These are phyloP conservation scores for Parsonsia alboflavescens DNA, from an alignment of 257 asterid species.

Conservation along the genomic window DNA sequence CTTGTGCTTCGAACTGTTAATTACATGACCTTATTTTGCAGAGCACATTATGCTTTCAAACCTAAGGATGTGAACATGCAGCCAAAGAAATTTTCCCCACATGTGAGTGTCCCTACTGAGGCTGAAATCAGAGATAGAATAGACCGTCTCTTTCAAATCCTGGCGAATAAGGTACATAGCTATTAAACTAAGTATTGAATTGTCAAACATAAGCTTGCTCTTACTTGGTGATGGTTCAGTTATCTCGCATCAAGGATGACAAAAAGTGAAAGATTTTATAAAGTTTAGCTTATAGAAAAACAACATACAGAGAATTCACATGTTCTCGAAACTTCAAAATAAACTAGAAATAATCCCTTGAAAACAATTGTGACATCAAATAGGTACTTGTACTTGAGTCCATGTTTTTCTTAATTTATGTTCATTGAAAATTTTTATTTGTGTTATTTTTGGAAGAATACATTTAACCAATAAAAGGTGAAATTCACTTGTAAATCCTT, in stretches of 20 bases:
- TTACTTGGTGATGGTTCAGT: not conserved
- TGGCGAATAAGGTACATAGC: conserved; percentile 47
- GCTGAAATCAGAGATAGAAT: conserved; percentile 56
- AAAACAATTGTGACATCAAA: not conserved
- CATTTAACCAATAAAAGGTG: not conserved
- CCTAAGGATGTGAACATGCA: conserved; percentile 66
- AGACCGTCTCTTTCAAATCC: conserved; percentile 43
- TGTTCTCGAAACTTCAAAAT: not conserved
- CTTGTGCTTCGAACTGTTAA: conserved; percentile 3
- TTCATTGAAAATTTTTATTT: not conserved
- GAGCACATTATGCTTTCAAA: conserved; percentile 61
- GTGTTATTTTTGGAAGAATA: not conserved
- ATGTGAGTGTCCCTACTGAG: conserved; percentile 46
- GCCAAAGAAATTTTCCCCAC: conserved; percentile 36
- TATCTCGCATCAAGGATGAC: not conserved
- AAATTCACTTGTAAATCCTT: not conserved
- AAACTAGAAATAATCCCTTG: not conserved
- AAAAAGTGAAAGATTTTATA: not conserved
- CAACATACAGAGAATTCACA: not conserved
- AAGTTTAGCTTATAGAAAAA: not conserved
- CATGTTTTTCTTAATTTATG: not conserved
- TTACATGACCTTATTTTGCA: conserved; percentile 26
- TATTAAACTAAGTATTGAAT: not conserved
- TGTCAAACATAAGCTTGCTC: not conserved
- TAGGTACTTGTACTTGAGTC: not conserved